Evolutionary conservation across 768 basidiomycete species (phyloP).

Genomic region (Tubosaeta brunneosetosa): DNA sequence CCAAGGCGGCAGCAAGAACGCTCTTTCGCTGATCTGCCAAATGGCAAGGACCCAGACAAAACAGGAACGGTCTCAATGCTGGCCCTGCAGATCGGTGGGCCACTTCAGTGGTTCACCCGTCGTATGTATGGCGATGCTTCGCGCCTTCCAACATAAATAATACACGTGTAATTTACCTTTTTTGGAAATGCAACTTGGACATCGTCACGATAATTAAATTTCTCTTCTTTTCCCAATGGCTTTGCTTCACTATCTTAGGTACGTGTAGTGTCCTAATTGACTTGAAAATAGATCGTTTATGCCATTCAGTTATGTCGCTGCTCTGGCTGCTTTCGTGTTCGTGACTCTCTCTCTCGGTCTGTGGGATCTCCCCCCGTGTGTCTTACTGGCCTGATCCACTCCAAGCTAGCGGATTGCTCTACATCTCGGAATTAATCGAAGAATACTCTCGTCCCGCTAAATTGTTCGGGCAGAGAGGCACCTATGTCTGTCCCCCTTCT

Average conservation of each 20-base stretch:
- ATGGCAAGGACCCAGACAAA: slow-evolving; percentile 76
- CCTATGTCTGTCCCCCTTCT: slow-evolving; percentile 62
- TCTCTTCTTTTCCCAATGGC: slow-evolving; percentile 33
- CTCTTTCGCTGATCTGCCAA: slow-evolving; percentile 49
- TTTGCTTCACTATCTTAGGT: slow-evolving; percentile 64
- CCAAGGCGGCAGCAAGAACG: slow-evolving; percentile 55
- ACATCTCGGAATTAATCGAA: slow-evolving; percentile 93
- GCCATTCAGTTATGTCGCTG: slow-evolving; percentile 61
- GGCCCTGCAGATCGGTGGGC: slow-evolving; percentile 15
- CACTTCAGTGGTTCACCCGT: background rate
- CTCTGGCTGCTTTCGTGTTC: slow-evolving; percentile 76
- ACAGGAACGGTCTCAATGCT: slow-evolving; percentile 71
- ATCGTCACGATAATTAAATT: background rate
- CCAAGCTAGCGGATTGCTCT: slow-evolving; percentile 87
- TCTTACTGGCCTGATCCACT: slow-evolving; percentile 5
- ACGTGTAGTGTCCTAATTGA: slow-evolving; percentile 6
- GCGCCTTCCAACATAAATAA: slow-evolving; percentile 36
- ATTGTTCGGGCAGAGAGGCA: slow-evolving; percentile 73
- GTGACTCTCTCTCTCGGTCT: slow-evolving; percentile 87
- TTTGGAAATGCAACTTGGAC: background rate
- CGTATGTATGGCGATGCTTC: slow-evolving; percentile 37
- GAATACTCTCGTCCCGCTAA: slow-evolving; percentile 87
- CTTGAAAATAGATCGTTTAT: background rate
- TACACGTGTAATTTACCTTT: background rate
- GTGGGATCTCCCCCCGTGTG: slow-evolving; percentile 21